Conservation (phyloP, 495 filamentous ascomycete species). For the Gamarada debralockiae region DNA sequence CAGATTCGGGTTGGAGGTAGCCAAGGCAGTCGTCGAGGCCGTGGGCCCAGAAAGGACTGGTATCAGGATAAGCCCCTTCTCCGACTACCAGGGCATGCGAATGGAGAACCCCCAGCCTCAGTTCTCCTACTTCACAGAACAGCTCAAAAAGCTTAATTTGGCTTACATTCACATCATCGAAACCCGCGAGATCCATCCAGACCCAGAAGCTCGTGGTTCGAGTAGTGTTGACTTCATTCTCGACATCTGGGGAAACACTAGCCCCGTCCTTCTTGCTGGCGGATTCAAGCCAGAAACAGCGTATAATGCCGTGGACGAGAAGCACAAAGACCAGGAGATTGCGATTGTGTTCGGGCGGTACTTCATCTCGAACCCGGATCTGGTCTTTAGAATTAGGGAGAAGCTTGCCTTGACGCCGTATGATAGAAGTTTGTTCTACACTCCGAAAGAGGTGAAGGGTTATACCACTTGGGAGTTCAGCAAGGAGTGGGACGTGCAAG, state of each 20-base stretch:
- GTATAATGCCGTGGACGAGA: slow-evolving; percentile 42
- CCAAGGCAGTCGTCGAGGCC: slow-evolving; percentile 55
- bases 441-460: slow-evolving; percentile 43
- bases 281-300: slow-evolving; percentile 45
- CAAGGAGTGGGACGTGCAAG: slow-evolving; percentile 37
- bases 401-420: slow-evolving; percentile 53
- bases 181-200: slow-evolving; percentile 29
- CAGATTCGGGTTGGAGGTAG: slow-evolving; percentile 60
- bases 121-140: slow-evolving; percentile 51
- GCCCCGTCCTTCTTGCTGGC: slow-evolving; percentile 55
- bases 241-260: slow-evolving; percentile 37
- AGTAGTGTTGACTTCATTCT: slow-evolving; percentile 17
- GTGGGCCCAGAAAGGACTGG: slow-evolving; percentile 60
- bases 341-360: slow-evolving; percentile 56
- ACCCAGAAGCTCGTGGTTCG: background rate
- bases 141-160: slow-evolving; percentile 46
- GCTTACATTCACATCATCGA: slow-evolving; percentile 64
- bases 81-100: slow-evolving; percentile 60
- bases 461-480: slow-evolving; percentile 66
- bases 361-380: slow-evolving; percentile 70
- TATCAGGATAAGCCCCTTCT: slow-evolving; percentile 62
- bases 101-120: slow-evolving; percentile 60
- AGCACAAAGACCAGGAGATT: slow-evolving; percentile 50
- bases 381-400: slow-evolving; percentile 58
- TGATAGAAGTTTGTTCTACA: slow-evolving; percentile 57